Evolutionary conservation across 257 asterid species (phyloP), one percentile per base, ranked within the genome.

Genomic region (Solanum ossicruentum): DNA sequence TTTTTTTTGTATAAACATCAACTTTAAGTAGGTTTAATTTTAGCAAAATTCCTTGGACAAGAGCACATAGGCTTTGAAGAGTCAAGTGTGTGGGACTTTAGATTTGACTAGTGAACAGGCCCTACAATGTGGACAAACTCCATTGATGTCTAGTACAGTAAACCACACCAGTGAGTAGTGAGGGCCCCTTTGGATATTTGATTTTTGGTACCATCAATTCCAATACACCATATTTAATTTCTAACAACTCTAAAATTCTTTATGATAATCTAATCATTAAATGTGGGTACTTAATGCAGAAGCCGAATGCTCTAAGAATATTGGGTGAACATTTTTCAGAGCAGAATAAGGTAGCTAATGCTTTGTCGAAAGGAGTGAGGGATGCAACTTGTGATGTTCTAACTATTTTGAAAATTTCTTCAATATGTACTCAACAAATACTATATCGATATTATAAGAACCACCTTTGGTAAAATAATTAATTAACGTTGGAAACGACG

Each of bases 1-100:
- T 41, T 18, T 71, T 41, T 18, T 20, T 32, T 1, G 80, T 71
- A 71, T 71, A 45, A 72, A 45, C 16, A n/a, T 72, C 2, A 72
- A 23, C 3, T 72, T 47, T 7, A 12, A 21, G 20, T 45, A 43
- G 18, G 80, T 45, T 72, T 43, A n/a, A 3, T 45, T 72, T 45
- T 45, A 45, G 39, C 58, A 45, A 72, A 32, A 72, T 45, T 45
- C 39, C 41, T 1, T 45, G 39, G 11, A 73, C 13, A 45, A 45
- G 57, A n/a, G 58, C 47, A 13, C n/a, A 13, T 1, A 28, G 73
- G 87, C 84, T 89, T 88, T 83, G 84, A 41, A 10, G 88, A 87
- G 92, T 91, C 91, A 89, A 92, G 69, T 86, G 12, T 90, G 91
- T 88, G 89, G 81, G 95, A 92, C 89, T 88, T 79, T 88, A 13